These are phyloP conservation scores for Crataegus laevigata DNA, from an alignment of 306 rosid species.

Conservation along the genomic window DNA sequence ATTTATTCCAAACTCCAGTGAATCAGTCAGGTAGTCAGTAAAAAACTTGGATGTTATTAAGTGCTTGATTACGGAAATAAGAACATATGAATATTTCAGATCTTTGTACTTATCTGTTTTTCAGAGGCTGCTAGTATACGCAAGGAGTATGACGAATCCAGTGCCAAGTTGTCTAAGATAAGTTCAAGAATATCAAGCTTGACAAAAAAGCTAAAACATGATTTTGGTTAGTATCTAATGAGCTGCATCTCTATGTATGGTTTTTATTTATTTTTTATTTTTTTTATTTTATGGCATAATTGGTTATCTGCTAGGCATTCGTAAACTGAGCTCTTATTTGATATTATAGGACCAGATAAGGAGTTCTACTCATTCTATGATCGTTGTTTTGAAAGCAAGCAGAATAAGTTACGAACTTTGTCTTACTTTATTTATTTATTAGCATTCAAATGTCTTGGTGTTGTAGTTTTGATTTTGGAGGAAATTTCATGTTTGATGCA, in stretches of 20 bases:
- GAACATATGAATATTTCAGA: conserved; percentile 11
- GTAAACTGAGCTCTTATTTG: conserved; percentile 24
- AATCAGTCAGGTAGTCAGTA: conserved; percentile 66
- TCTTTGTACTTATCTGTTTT: conserved; percentile 25
- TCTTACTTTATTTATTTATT: conserved; percentile 13
- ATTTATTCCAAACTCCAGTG: conserved; percentile 82
- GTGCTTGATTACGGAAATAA: neutral
- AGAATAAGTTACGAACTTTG: conserved; percentile 65
- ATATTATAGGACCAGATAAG: conserved; percentile 72
- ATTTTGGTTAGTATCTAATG: conserved; percentile 71
- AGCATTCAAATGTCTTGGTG: neutral
- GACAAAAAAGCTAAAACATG: conserved; percentile 67
- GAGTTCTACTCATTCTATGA: conserved; percentile 86
- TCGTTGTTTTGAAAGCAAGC: conserved; percentile 83
- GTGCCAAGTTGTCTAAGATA: conserved; percentile 72
- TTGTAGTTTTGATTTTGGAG: conserved; percentile 1
- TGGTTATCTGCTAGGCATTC: conserved; percentile 21
- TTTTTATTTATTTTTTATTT: conserved; percentile 2
- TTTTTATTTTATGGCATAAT: conserved; percentile 3
- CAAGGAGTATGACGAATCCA: conserved; percentile 89
- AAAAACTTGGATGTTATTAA: conserved; percentile 2
- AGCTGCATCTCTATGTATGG: conserved; percentile 11
- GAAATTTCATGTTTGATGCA: conserved; percentile 12
- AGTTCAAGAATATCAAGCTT: conserved; percentile 82
- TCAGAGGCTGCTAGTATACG: conserved; percentile 82